Conservation (phyloP, 2,329 filamentous ascomycete genomes). For the Verruconis gallopava region DNA sequence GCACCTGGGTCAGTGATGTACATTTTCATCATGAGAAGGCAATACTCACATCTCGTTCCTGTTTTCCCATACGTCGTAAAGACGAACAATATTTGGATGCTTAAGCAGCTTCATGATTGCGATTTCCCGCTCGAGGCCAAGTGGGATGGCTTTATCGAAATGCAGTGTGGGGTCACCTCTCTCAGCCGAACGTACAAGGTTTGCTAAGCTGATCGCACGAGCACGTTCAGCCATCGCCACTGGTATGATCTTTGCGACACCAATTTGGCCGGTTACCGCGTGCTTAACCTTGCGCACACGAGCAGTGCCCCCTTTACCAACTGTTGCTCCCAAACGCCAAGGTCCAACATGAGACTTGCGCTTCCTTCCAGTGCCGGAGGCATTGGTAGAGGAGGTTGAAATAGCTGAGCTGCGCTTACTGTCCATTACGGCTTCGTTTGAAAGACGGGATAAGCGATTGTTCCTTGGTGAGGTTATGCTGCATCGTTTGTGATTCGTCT, state of each 20-base stretch:
- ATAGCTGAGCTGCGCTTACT: conserved; percentile 6
- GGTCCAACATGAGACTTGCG: conserved; percentile 73
- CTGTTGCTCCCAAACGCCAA: conserved; percentile 80
- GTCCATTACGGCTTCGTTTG: conserved; percentile 22
- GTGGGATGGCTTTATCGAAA: conserved; percentile 60
- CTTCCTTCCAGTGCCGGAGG: conserved; percentile 25
- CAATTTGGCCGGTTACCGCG: conserved; percentile 60
- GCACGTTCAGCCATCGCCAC: conserved; percentile 65
- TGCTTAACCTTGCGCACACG: conserved; percentile 79
- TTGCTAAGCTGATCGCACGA: conserved; percentile 73
- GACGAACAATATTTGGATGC: conserved; percentile 84
- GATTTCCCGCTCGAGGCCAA: conserved; percentile 86
- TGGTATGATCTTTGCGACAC: conserved; percentile 91
- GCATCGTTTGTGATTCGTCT: conserved; percentile 28
- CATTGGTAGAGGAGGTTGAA: conserved; percentile 24
- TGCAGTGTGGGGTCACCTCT: conserved; percentile 38
- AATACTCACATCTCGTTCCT: conserved; percentile 71
- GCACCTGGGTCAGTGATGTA: conserved; percentile 15
- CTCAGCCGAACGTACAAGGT: conserved; percentile 63
- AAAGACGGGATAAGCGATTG: conserved; percentile 40
- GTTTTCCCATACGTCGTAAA: conserved; percentile 98
- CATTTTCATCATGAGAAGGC: background rate
- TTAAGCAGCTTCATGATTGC: conserved; percentile 94
- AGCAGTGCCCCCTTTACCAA: conserved; percentile 83
- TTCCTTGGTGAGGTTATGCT: conserved; percentile 27